Evolutionary conservation across 352 stramenopile genomes (phyloP), one percentile per base, ranked within the genome.

Genomic region (Pythium plurisporium): DNA sequence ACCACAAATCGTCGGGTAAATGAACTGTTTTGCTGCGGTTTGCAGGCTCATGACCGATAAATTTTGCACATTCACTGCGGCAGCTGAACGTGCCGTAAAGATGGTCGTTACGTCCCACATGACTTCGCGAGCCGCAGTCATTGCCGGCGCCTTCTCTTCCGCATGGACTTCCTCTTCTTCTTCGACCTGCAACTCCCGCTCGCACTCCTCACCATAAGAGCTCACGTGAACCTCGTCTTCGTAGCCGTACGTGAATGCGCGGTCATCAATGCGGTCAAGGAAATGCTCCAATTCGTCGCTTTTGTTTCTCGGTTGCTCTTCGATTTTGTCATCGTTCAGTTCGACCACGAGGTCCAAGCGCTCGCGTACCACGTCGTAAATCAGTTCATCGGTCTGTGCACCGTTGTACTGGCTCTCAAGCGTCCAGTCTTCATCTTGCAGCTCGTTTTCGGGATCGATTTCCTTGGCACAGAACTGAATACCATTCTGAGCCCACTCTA

Each of bases 401-500:
- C 48, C 45, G 23, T 59, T 58, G 19, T 86, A 87, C 25, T 83
- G 42, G 2, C 40, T 56, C 25, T 77, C 59, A 0, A 88, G 55
- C 0, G 59, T 70, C 77, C 75, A 88, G 52, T 87, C 46, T 8
- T 89, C 78, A 19, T 65, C 44, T 4, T 82, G 47, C 20, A 57
- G 29, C 23, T 57, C 49, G n/a, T 57, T 25, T 4, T 17, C 26
- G 0, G 49, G 14, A 14, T 72, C 26, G 0, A 59, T 29, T 19
- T 69, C 56, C 22, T 73, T 73, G 17, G 69, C 63, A n/a, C 60
- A 65, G 22, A 75, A 95, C 40, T 93, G 76, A 34, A 94, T 62
- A 0, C 83, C 85, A 57, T 89, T 93, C 20, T 73, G 54, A 15
- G 82, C 76, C 87, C 89, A 97, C 58, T 91, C 85, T 0, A 86